Conservation (phyloP, 1,284 basidiomycete species). For the Irpex lacteus region DNA sequence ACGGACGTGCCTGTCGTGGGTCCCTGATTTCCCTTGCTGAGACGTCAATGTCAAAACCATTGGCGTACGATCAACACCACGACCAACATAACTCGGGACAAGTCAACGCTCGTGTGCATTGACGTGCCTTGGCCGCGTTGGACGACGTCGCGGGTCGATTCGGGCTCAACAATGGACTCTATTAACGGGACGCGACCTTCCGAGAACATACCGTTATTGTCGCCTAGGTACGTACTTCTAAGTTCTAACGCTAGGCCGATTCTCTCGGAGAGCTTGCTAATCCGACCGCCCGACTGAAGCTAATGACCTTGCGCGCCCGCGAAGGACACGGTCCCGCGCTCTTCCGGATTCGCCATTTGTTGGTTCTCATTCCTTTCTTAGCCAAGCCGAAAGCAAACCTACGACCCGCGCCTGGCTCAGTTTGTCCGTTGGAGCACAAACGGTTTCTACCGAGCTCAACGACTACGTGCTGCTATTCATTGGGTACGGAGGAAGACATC, state of each 20-base stretch:
- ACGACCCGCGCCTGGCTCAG: too few species aligned
- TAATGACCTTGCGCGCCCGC: not conserved
- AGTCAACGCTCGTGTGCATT: not conserved
- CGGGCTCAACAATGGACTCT: not conserved
- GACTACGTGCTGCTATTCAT: not conserved
- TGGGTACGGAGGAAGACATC: not conserved
- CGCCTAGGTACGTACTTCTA: not conserved
- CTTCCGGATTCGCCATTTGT: not conserved
- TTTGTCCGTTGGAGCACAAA: not conserved
- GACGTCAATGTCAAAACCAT: not conserved
- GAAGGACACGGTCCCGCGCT: not conserved
- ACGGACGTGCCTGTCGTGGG: not conserved
- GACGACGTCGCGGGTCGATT: not conserved
- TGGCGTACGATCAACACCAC: not conserved
- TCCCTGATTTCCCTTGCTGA: not conserved
- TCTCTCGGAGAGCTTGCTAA: not conserved
- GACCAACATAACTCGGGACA: not conserved
- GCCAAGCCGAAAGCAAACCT: not conserved
- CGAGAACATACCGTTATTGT: not conserved
- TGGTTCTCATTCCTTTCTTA: not conserved
- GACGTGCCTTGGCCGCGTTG: not conserved
- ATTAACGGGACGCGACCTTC: not conserved
- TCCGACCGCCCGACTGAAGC: not conserved
- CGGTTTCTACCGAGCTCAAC: not conserved
- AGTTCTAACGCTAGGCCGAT: not conserved